These are phyloP conservation scores for Aspergillus sergii DNA, from an alignment of 2,329 filamentous ascomycete species.

Conservation along the genomic window DNA sequence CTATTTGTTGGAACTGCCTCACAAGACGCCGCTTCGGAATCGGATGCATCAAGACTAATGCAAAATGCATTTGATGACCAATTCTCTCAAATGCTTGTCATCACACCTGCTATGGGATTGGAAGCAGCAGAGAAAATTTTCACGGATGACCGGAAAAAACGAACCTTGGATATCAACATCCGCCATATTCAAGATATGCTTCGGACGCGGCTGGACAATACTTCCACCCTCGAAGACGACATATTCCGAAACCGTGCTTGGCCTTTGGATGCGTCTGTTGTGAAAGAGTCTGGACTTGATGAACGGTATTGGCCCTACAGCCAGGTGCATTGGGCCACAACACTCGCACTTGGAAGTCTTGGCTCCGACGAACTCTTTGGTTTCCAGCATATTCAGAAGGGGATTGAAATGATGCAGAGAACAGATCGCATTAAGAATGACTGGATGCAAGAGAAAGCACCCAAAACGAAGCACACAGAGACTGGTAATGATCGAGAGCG, in stretches of 20 bases:
- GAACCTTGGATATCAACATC: conserved; percentile 61
- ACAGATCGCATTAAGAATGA: conserved; percentile 42
- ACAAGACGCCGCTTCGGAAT: conserved; percentile 45
- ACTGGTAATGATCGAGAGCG: conserved; percentile 40
- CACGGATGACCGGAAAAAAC: conserved; percentile 51
- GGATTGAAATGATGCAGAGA: conserved; percentile 44
- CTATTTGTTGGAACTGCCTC: conserved; percentile 78
- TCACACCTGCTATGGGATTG: conserved; percentile 52
- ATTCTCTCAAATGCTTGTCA: conserved; percentile 56
- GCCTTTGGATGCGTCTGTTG: conserved; percentile 29
- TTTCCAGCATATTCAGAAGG: conserved; percentile 40
- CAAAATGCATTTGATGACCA: conserved; percentile 50
- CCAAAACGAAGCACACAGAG: conserved; percentile 33
- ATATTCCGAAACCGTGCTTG: conserved; percentile 35
- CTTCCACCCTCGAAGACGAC: conserved; percentile 33
- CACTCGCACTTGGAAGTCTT: conserved; percentile 54
- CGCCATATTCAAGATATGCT: conserved; percentile 68
- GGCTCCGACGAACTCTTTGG: conserved; percentile 44
- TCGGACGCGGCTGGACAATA: conserved; percentile 38
- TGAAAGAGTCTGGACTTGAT: conserved; percentile 46
- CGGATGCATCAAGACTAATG: conserved; percentile 48
- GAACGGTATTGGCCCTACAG: conserved; percentile 61
- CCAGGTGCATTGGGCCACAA: conserved; percentile 63
- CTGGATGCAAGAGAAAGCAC: conserved; percentile 39
- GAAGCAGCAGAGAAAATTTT: conserved; percentile 45